Evolutionary conservation across 1,139 yeast genomes (phyloP), one percentile per base, ranked within the genome.

Genomic region (Lipomyces yarrowii): DNA sequence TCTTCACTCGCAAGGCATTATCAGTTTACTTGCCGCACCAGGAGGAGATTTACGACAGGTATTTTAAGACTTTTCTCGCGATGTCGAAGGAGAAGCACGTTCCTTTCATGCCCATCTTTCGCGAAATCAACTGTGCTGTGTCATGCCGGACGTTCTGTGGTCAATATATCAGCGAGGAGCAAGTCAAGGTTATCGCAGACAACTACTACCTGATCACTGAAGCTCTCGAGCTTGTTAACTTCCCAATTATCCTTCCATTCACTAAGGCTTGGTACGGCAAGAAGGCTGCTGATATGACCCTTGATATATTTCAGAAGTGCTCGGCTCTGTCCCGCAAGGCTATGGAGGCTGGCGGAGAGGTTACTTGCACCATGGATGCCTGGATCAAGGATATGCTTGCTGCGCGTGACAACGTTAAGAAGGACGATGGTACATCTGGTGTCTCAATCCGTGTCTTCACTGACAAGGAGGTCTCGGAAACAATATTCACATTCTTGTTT

Each of bases 261-360:
- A 92, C 99, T 70, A 94, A 92, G 81, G 89, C 98, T 57, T 94
- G 99, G 99, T 91, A 93, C 79, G 99, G 99, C 72, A 89, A 90
- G 82, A 87, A 84, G 77, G 89, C 93, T 74, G 96, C 98, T 65
- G 97, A 94, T 77, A 86, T 88, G 81, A 91, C 97, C 52, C 93
- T 94, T 98, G 87, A 86, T 75, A 88, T 91, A 74, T 92, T 94
- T 74, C 97, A 88, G 75, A 80, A 80, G 48, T 93, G 98, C 81
- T 96, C 99, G 53, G 92, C 84, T 71, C 85, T 82, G 85, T 90
- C 98, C 67, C 93, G 93, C 78, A 83, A 83, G 67, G 87, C 87
- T 75, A 89, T 94, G 76, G 89, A 85, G 63, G 81, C 83, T n/a
- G 92, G 92, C 71, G 96, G 93, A 63, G 80, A 84, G 68, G 91